These are phyloP conservation scores for Emericellopsis atlantica DNA, from an alignment of 2,329 filamentous ascomycete genomes.

Conservation along the genomic window DNA sequence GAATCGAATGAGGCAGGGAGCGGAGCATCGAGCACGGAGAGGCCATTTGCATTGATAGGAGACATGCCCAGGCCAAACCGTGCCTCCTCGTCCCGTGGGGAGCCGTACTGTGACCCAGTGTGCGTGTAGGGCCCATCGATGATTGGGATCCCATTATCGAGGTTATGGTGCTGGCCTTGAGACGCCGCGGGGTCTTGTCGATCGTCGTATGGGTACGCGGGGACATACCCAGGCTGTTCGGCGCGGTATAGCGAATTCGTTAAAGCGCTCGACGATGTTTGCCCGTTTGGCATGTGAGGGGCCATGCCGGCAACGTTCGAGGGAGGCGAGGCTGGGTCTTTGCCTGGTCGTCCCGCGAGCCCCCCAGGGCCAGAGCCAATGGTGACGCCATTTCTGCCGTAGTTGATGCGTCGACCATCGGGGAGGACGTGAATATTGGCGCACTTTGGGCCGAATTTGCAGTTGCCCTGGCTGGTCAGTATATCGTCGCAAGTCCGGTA, in stretches of 20 bases:
- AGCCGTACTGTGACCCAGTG: slow-evolving; percentile 58
- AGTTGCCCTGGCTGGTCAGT: slow-evolving; percentile 60
- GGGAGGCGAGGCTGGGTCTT: slow-evolving; percentile 28
- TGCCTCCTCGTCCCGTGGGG: slow-evolving; percentile 58
- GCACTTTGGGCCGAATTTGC: slow-evolving; percentile 97
- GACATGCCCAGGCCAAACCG: slow-evolving; percentile 65
- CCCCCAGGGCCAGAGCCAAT: slow-evolving; percentile 44
- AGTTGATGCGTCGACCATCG: slow-evolving; percentile 85
- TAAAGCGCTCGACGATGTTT: slow-evolving; percentile 55
- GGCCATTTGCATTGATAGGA: slow-evolving; percentile 53
- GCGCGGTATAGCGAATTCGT: slow-evolving; percentile 40
- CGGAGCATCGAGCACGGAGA: slow-evolving; percentile 90
- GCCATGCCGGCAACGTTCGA: slow-evolving; percentile 9
- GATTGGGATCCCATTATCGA: slow-evolving; percentile 42
- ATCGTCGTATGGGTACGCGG: slow-evolving; percentile 27
- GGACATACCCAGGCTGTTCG: slow-evolving; percentile 23
- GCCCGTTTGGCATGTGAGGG: slow-evolving; percentile 34
- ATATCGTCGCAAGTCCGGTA: neutral
- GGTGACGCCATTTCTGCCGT: slow-evolving; percentile 55
- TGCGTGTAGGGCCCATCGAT: slow-evolving; percentile 48
- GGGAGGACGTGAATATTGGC: slow-evolving; percentile 92
- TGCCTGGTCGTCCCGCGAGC: slow-evolving; percentile 53
- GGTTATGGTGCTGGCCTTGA: slow-evolving; percentile 22
- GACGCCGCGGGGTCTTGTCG: slow-evolving; percentile 7
- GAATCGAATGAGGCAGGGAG: slow-evolving; percentile 93